Evolutionary conservation across 2,329 filamentous ascomycete species (phyloP), one percentile per base, ranked within the genome.

Genomic region (Botrytis hyacinthi): DNA sequence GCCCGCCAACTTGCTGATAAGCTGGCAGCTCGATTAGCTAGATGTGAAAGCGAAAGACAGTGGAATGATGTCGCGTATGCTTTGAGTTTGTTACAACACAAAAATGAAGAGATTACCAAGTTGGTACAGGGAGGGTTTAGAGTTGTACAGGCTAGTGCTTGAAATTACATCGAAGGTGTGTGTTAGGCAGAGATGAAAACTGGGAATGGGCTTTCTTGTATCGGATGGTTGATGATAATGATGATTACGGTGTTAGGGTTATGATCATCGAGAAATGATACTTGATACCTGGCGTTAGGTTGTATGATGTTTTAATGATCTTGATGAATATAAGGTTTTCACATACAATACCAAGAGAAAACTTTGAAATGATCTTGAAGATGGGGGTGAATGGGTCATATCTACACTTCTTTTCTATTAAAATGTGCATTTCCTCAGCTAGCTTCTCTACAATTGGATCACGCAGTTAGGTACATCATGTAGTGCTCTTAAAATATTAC

Each of bases 1-100:
- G 95, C 96, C 68, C 96, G 94, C 79, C 95, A 99, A 81, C 87
- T 99, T 42, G 91, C 96, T 0, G 92, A 95, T 75, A 99, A 99
- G 83, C 86, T 99, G 75, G 95, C 96, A 1, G 94, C 95, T 8
- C 89, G 96, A 77, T 87, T 99, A 62, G 86, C 88, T 1, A 88
- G 95, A 65, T 98, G 95, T 80, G 95, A 98, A 81, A 97, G 88
- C 66, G 95, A 99, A 84, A 87, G 95, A 76, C 95, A 98, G 81
- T 99, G 96, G 96, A 97, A 95, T 81, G 96, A 99, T 83, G 95
- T 98, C 61, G 93, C 95, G 0, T 99, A 94, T 84, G 95, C 95
- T 4, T 84, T 99, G 74, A 94, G 94, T 4, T 83, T 98, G 74
- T 84, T 99, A 73, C 95, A 94, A 80, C 96, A 99, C 82, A 97